These are phyloP conservation scores for Fusarium sp. DNA, from an alignment of 2,329 filamentous ascomycete species.

Conservation along the genomic window DNA sequence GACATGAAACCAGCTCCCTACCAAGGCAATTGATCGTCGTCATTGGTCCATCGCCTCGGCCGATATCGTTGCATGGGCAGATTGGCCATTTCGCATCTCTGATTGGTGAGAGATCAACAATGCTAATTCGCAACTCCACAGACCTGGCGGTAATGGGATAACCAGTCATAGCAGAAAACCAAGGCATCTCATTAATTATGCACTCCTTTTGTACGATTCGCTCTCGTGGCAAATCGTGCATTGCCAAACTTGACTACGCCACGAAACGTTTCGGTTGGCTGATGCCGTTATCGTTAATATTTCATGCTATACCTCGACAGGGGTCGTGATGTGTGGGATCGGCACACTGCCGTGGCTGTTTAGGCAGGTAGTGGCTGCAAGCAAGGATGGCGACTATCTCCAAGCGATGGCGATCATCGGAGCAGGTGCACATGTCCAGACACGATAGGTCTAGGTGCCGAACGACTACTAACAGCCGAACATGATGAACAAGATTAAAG, in stretches of 20 bases:
- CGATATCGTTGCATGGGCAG: slow-evolving; percentile 27
- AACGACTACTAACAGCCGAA: slow-evolving; percentile 11
- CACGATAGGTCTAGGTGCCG: slow-evolving; percentile 24
- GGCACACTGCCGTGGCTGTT: slow-evolving; percentile 15
- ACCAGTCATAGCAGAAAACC: slow-evolving; percentile 28
- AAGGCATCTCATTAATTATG: slow-evolving; percentile 24
- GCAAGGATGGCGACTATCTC: slow-evolving; percentile 27
- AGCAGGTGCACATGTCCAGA: slow-evolving; percentile 26
- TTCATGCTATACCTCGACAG: slow-evolving; percentile 33
- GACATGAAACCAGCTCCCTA: slow-evolving; percentile 30
- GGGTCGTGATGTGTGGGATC: slow-evolving; percentile 20
- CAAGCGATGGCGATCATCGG: slow-evolving; percentile 23
- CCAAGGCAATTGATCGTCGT: slow-evolving; percentile 30
- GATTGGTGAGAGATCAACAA: slow-evolving; percentile 23
- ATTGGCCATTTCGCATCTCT: slow-evolving; percentile 4
- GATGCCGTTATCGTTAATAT: slow-evolving; percentile 8
- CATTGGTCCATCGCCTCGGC: slow-evolving; percentile 21
- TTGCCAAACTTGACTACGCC: not conserved
- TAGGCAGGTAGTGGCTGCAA: slow-evolving; percentile 34
- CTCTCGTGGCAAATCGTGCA: slow-evolving; percentile 10
- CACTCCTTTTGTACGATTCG: slow-evolving; percentile 23
- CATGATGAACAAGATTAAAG: slow-evolving; percentile 5
- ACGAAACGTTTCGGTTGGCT: slow-evolving; percentile 23
- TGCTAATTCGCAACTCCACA: slow-evolving; percentile 34
- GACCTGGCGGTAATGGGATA: slow-evolving; percentile 27